These are phyloP conservation scores for Rosa chinensis DNA, from an alignment of 306 rosid species.

Conservation along the genomic window DNA sequence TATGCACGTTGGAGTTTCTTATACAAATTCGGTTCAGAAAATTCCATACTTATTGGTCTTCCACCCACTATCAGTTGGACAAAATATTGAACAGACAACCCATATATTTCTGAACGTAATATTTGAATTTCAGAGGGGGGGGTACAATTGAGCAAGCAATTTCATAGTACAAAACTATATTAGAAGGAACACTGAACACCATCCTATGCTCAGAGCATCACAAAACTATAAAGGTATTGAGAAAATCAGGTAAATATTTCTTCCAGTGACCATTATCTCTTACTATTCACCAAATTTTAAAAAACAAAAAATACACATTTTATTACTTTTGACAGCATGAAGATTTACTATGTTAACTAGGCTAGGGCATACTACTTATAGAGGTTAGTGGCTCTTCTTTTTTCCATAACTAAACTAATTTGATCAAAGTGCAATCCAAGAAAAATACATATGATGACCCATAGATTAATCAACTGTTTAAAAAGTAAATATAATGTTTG, in stretches of 20 bases:
- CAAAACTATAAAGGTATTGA: neutral
- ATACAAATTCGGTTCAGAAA: neutral
- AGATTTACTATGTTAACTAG: neutral
- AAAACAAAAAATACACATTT: neutral
- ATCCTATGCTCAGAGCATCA: neutral
- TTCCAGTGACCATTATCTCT: neutral
- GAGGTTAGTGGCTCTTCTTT: too few relatives aligned
- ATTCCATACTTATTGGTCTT: neutral
- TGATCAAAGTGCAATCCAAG: neutral
- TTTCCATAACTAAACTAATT: conserved; percentile 1
- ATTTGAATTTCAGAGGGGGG: neutral
- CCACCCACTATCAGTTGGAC: neutral
- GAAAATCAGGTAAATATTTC: neutral
- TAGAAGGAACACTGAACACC: neutral
- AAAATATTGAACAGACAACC: neutral
- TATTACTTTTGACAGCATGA: conserved; percentile 4
- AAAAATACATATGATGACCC: neutral
- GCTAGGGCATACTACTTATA: neutral
- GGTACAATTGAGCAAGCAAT: neutral
- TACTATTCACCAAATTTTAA: neutral
- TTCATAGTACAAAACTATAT: neutral
- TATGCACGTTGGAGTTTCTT: neutral
- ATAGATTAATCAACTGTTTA: conserved; percentile 1
- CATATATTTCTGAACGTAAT: too few relatives aligned
- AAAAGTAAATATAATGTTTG: conserved; percentile 16